Base-by-base conservation (phyloP, 371 early-diverging fungal genomes). In the Lichtheimia ramosa region DNA sequence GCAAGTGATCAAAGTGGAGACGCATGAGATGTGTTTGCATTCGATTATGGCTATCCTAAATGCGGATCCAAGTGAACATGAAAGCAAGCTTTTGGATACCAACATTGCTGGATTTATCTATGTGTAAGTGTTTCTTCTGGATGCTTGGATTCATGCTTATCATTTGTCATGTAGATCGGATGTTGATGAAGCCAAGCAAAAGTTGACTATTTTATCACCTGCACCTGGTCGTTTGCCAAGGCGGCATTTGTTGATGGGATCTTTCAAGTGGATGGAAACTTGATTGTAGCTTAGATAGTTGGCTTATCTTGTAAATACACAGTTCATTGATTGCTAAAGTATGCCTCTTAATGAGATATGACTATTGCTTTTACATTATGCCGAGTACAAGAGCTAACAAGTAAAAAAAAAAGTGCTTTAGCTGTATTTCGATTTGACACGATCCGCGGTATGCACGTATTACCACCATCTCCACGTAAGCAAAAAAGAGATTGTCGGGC, bases 41-140 rank as follows among this genome's bases (percentile, higher is more conserved):
- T 92, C 93, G 0, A 82, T 98, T 0, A 60, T 98, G 51, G 94
- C 95, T 0, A 87, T 98, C 3, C 82, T 92, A 2, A 86, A 89
- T 62, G 86, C 89, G 8, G 82, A 83, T 46, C 80, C 77, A n/a
- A 59, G 70, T 28, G 84, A 86, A 10, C 61, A 56, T 28, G 93
- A 94, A 63, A 77, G 76, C 6, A 71, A 70, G 3, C 58, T 95
- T 13, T 62, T 95, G 24, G 89, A 86, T 40, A 79, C 84, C 15
- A 92, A 88, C 66, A 70, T 93, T 3, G 75, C 89, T 7, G 97
- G 97, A 0, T 98, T 95, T 72, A 83, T 97, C 39, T 94, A 94
- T 61, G 87, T 97, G 83, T 89, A 85, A 71, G 82, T 65, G 14
- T 39, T 0, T 34, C 39, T 0, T 34, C 39, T 28, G 20, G 24